These are phyloP conservation scores for Fomes fomentarius DNA, from an alignment of 1,284 basidiomycete species.

Conservation along the genomic window DNA sequence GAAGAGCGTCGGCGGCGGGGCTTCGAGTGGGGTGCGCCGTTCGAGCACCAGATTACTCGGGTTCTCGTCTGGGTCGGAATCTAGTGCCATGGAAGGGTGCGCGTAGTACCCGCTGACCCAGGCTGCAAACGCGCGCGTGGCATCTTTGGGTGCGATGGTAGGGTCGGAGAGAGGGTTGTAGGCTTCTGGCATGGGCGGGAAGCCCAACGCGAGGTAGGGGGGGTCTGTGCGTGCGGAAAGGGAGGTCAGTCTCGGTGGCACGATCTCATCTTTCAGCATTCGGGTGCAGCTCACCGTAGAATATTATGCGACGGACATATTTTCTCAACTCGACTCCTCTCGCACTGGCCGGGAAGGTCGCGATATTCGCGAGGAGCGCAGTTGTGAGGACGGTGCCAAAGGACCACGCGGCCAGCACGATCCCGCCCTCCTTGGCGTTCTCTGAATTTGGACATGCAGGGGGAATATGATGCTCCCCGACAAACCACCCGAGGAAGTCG, in stretches of 20 bases:
- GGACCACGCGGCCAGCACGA: constrained; percentile 8
- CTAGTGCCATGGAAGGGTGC: not conserved
- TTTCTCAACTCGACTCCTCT: constrained; percentile 1
- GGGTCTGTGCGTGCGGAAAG: not conserved
- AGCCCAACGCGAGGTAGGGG: not conserved
- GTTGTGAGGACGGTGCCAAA: constrained; percentile 7
- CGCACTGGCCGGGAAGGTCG: constrained; percentile 17
- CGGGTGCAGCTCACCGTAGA: constrained; percentile 31
- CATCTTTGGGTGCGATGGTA: not conserved
- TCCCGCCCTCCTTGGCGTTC: not conserved
- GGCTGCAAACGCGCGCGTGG: not conserved
- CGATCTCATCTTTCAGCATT: too few relatives aligned
- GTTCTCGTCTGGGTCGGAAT: not conserved
- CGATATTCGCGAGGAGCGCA: constrained; percentile 27
- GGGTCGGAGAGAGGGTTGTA: constrained; percentile 3
- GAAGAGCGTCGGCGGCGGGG: constrained; percentile 20
- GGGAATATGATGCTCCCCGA: constrained; percentile 22
- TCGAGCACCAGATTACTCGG: constrained; percentile 9
- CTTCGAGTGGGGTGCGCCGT: constrained; percentile 8
- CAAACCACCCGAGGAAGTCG: constrained; percentile 28
- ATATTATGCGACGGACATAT: constrained; percentile 28
- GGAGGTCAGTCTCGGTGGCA: not conserved
- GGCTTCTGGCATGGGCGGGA: not conserved
- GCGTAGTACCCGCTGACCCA: constrained; percentile 12
- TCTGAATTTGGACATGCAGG: not conserved